Evolutionary conservation across 106 monocot species (phyloP).

Genomic region (Phalaenopsis equestris): DNA sequence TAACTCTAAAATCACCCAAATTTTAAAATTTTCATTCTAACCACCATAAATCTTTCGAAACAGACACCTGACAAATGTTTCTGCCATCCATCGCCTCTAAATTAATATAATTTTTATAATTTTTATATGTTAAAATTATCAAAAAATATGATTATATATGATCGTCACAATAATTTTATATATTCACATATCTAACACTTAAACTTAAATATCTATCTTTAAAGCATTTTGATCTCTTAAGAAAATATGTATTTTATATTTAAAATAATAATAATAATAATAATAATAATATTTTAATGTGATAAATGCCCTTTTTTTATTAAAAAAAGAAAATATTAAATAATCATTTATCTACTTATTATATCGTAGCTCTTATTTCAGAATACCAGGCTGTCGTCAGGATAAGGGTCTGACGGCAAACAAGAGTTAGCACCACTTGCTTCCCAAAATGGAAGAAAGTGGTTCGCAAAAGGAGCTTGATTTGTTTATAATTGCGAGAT

Average conservation of each 20-base stretch:
- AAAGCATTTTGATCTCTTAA: too few relatives aligned
- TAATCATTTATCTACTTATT: not conserved
- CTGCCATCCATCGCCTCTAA: too few relatives aligned
- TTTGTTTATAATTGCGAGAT: not conserved
- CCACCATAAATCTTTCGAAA: too few relatives aligned
- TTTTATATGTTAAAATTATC: too few relatives aligned
- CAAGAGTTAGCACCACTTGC: not conserved
- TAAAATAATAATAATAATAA: not conserved
- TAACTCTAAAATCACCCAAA: too few relatives aligned
- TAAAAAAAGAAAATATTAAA: not conserved
- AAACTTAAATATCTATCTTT: too few relatives aligned
- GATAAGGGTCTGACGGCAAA: constrained; percentile 1
- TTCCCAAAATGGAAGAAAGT: not conserved
- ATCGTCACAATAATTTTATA: too few relatives aligned
- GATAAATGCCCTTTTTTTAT: not conserved
- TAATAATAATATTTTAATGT: not conserved
- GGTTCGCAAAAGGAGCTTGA: not conserved
- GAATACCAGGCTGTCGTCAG: not conserved
- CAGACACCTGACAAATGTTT: too few relatives aligned
- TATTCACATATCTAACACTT: too few relatives aligned
- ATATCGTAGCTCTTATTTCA: not conserved
- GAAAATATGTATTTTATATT: not conserved
- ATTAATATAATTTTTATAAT: too few relatives aligned
- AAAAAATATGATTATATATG: too few relatives aligned
- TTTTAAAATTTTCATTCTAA: too few relatives aligned